Conservation (phyloP, 371 early-diverging fungal species). For the Mortierella sp. region DNA sequence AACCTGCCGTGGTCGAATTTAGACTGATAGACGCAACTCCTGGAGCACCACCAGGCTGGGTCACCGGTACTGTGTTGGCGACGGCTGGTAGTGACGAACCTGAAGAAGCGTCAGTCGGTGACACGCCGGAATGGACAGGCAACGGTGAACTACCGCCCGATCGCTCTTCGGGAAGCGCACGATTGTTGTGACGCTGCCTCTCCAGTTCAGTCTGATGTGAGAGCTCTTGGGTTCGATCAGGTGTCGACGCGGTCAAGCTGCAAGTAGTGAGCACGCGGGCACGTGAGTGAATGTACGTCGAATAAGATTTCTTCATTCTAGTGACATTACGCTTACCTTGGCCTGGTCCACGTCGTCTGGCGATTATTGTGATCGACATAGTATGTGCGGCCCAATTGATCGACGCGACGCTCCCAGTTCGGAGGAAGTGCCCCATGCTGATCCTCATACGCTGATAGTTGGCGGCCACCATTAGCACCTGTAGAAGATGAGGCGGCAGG, state of each 20-base stretch:
- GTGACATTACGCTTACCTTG: constrained; percentile 28
- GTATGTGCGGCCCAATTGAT: constrained; percentile 72
- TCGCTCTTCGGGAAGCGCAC: constrained; percentile 77
- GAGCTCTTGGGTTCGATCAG: constrained; percentile 60
- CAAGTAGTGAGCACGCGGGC: neutral
- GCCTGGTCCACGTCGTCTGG: constrained; percentile 78
- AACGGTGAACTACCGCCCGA: constrained; percentile 38
- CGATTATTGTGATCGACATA: constrained; percentile 77
- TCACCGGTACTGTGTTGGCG: constrained; percentile 35
- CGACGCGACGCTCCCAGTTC: constrained; percentile 78
- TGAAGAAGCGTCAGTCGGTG: constrained; percentile 44
- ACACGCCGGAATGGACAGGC: constrained; percentile 19
- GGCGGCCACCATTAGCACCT: constrained; percentile 36
- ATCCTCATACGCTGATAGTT: constrained; percentile 63
- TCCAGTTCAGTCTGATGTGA: constrained; percentile 74
- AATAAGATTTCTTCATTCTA: neutral
- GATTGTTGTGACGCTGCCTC: constrained; percentile 78
- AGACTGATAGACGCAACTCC: constrained; percentile 56
- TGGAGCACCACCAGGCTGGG: constrained; percentile 22
- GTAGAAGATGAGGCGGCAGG: constrained; percentile 20
- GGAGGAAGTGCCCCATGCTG: constrained; percentile 73
- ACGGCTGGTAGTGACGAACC: constrained; percentile 33
- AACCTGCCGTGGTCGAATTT: constrained; percentile 71
- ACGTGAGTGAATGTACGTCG: neutral
- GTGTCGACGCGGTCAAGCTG: constrained; percentile 38